Percentiles rank a stretch among this genome's conserved stretches.
Conservation (phyloP, 2,329 filamentous ascomycete genomes). For the Apiospora malaysiana region DNA sequence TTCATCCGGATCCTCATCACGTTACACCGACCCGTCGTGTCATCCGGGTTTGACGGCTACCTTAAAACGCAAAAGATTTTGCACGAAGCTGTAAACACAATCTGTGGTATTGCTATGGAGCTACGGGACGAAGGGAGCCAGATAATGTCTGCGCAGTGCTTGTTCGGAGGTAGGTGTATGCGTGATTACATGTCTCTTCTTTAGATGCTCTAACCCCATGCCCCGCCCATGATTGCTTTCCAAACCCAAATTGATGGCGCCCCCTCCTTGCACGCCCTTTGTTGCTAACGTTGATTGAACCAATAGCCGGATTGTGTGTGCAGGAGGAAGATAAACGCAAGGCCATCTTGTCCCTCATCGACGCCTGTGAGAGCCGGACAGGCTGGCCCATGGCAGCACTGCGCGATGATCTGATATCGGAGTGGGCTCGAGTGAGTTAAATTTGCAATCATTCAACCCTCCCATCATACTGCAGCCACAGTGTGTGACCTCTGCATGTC, state of each 20-base stretch:
- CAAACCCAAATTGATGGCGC: neutral
- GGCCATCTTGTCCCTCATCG: conserved; percentile 44
- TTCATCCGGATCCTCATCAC: conserved; percentile 59
- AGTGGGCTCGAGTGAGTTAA: conserved; percentile 34
- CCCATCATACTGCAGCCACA: conserved; percentile 19
- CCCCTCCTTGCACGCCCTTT: neutral
- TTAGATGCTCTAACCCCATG: neutral
- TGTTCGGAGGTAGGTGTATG: conserved; percentile 44
- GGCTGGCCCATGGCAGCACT: conserved; percentile 46
- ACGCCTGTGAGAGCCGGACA: conserved; percentile 43
- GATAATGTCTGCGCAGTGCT: conserved; percentile 50
- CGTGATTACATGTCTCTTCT: neutral
- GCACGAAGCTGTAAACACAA: conserved; percentile 52
- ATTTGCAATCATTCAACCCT: neutral
- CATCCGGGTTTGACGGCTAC: conserved; percentile 55
- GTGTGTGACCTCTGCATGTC: conserved; percentile 13
- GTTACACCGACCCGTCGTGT: conserved; percentile 54
- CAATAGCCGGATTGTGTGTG: conserved; percentile 47
- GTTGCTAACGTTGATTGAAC: neutral
- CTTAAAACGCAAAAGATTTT: conserved; percentile 47
- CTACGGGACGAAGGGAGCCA: conserved; percentile 47
- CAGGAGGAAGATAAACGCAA: conserved; percentile 44
- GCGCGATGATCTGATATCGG: conserved; percentile 37
- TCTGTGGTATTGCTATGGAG: conserved; percentile 56
- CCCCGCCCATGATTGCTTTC: neutral